A percentile compares a stretch with the other conserved stretches of the same genome.
These are phyloP conservation scores for Iris pallida DNA, from an alignment of 116 monocot species.

Conservation along the genomic window DNA sequence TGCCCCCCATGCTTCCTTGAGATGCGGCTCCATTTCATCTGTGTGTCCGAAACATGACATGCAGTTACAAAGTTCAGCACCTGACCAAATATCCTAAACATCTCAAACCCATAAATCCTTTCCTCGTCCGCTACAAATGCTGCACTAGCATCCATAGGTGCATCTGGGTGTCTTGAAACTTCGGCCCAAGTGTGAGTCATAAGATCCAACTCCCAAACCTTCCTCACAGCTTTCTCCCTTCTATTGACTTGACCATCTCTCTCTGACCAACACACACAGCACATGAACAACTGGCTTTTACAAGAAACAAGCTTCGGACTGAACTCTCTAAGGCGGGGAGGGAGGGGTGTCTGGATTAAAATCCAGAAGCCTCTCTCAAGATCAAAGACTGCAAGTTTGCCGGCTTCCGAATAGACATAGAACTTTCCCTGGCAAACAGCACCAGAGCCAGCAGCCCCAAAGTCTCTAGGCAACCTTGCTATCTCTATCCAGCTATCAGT, in stretches of 20 bases:
- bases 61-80: conserved; percentile 68
- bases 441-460: conserved; percentile 70
- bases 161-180: conserved; percentile 85
- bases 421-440: conserved; percentile 53
- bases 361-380: conserved; percentile 63
- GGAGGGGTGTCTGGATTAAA: conserved; percentile 38
- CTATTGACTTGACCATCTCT: conserved; percentile 23
- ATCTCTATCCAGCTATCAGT: conserved; percentile 63
- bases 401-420: conserved; percentile 60
- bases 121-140: conserved; percentile 38
- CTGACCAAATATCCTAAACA: conserved; percentile 90
- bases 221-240: conserved; percentile 66
- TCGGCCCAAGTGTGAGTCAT: conserved; percentile 42
- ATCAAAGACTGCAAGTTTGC: conserved; percentile 67
- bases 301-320: conserved; percentile 66
- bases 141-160: conserved; percentile 82
- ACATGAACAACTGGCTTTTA: conserved; percentile 48
- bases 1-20: conserved; percentile 45
- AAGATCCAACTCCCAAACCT: conserved; percentile 70
- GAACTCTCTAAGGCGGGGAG: conserved; percentile 54
- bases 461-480: conserved; percentile 49
- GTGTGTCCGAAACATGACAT: conserved; percentile 44
- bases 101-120: conserved; percentile 72
- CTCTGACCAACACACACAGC: conserved; percentile 75
- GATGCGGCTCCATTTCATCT: conserved; percentile 53